Conservation (phyloP, 345 rosid genomes). For the Raphanus sativus region DNA sequence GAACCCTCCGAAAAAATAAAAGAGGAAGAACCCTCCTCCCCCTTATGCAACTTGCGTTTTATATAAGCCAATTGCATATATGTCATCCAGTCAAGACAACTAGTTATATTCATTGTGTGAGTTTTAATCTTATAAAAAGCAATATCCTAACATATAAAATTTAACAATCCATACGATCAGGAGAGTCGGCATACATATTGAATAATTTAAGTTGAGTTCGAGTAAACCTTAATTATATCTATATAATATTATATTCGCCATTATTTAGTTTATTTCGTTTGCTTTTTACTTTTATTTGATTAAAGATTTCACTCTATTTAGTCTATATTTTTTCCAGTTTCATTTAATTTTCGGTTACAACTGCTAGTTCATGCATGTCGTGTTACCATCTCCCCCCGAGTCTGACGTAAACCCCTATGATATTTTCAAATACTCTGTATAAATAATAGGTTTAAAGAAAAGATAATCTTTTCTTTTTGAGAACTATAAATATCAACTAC, state of each 20-base stretch:
- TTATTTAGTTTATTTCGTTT: not conserved
- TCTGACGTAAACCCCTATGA: slow-evolving; percentile 36
- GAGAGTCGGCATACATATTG: slow-evolving; percentile 15
- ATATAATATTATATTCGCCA: too few relatives aligned
- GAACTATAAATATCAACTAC: not conserved
- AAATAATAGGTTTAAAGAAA: not conserved
- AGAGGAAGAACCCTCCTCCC: too few relatives aligned
- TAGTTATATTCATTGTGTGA: not conserved
- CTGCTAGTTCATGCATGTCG: slow-evolving; percentile 16
- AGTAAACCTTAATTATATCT: slow-evolving; percentile 10
- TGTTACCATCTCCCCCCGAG: slow-evolving; percentile 28
- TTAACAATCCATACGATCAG: not conserved
- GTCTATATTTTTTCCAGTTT: not conserved
- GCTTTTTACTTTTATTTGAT: too few relatives aligned
- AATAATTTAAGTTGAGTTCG: slow-evolving; percentile 4
- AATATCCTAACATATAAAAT: not conserved
- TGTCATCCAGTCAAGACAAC: not conserved
- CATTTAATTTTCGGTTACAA: not conserved
- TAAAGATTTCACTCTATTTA: not conserved
- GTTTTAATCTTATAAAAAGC: not conserved
- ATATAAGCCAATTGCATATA: not conserved
- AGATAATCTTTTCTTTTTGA: not conserved
- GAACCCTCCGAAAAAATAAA: too few relatives aligned
- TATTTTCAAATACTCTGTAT: slow-evolving; percentile 6
- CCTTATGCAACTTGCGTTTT: slow-evolving; percentile 20